Evolutionary conservation across 495 filamentous ascomycete genomes (phyloP).

Genomic region (Neurospora tetraspora): DNA sequence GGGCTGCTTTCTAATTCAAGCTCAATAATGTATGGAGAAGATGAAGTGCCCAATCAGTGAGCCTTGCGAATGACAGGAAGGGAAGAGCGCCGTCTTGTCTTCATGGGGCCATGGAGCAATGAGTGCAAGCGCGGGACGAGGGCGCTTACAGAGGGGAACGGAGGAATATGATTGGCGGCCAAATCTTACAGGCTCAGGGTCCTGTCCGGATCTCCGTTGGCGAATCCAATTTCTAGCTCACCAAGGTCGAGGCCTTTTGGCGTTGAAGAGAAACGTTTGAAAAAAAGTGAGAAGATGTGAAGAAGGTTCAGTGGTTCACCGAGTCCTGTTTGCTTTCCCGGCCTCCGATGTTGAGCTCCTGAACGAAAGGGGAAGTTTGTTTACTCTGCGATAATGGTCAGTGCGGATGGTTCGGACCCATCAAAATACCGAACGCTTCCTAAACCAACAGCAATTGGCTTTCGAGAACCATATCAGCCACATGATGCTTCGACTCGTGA

Average conservation of each 20-base stretch:
- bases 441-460: background rate
- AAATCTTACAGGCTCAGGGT: constrained; percentile 1
- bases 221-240: background rate
- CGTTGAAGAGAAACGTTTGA: background rate
- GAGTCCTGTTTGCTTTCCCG: background rate
- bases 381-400: background rate
- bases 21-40: background rate
- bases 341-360: background rate
- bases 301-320: background rate
- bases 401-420: background rate
- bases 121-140: constrained; percentile 12
- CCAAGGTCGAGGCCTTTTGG: background rate
- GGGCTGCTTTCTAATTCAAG: constrained; percentile 13
- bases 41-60: constrained; percentile 9
- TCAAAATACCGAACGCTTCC: background rate
- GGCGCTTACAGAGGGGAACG: constrained; percentile 16
- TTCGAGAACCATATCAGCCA: background rate
- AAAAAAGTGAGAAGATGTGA: background rate
- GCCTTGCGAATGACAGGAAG: background rate
- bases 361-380: background rate
- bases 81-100: background rate
- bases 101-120: constrained; percentile 1
- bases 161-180: constrained; percentile 9
- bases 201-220: background rate
- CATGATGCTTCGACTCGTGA: background rate